Conservation (phyloP, 1,284 basidiomycete genomes). For the Melampsora americana region DNA sequence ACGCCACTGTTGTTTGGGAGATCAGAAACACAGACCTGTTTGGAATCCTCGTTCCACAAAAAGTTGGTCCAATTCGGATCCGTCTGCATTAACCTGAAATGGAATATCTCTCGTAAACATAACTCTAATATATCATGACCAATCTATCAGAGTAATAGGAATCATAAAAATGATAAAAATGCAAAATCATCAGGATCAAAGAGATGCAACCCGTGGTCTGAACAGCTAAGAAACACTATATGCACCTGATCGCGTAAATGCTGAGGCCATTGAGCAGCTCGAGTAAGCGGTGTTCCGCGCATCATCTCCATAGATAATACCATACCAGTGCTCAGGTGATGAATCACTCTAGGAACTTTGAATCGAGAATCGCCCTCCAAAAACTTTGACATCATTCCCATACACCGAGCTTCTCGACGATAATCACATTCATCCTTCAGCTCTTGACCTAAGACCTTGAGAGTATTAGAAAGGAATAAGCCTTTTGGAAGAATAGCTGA, state of each 20-base stretch:
- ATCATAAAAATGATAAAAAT: conserved; percentile 6
- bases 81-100: conserved; percentile 92
- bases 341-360: conserved; percentile 74
- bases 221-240: background rate
- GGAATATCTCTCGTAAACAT: conserved; percentile 84
- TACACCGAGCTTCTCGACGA: conserved; percentile 74
- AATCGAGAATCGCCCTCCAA: conserved; percentile 68
- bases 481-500: conserved; percentile 79
- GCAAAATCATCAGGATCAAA: conserved; percentile 21
- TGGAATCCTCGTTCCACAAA: conserved; percentile 68
- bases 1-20: background rate
- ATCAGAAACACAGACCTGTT: conserved; percentile 52
- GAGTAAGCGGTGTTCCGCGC: conserved; percentile 71
- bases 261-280: conserved; percentile 57
- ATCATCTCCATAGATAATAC: conserved; percentile 90
- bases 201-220: background rate
- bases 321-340: conserved; percentile 71
- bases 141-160: conserved; percentile 61
- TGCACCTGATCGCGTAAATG: conserved; percentile 67
- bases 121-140: conserved; percentile 76
- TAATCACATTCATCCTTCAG: conserved; percentile 96
- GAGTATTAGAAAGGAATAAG: conserved; percentile 80
- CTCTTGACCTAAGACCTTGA: conserved; percentile 83
- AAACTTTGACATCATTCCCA: conserved; percentile 63
- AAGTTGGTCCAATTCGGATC: conserved; percentile 99